Evolutionary conservation across 1,284 basidiomycete species (phyloP), one percentile per base, ranked within the genome.

Genomic region (Fistulinella cinereoalba): DNA sequence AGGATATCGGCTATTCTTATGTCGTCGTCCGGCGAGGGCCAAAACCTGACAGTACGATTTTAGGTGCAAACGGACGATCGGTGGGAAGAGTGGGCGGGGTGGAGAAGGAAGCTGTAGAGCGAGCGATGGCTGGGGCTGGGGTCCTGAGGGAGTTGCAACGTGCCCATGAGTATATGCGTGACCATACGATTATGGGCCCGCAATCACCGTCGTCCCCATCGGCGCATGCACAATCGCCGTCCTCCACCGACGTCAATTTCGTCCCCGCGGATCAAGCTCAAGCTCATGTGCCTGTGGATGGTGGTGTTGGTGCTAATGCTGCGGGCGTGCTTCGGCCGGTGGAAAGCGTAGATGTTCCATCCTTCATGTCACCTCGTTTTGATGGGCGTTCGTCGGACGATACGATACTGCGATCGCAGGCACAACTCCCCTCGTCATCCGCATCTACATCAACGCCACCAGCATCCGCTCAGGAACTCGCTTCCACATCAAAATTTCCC

Each of bases 1-100:
- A 96, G 68, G 86, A 93, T 55, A 79, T 84, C 29, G 82, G 81
- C 24, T 97, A 94, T 64, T 92, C 92, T 16, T 99, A 99, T 64
- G 83, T 98, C 32, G 87, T 95, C 23, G 78, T 99, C 43, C 83
- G 83, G 25, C 79, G 92, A 32, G 96, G 95, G 1, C 52, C 70
- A 21, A 76, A 95, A 43, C 94, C 84, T 41, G 50, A 60, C 34
- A 45, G 37, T 34, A 62, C 51, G 52, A 65, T 15, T 44, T 60
- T 52, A 36, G 65, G 24, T 53, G 56, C 33, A 71, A 64, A 23
- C 8, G 46, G 29, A 28, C 47, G 19, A 16, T 43, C 43, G 0
- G 67, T 81, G 37, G 89, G 89, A 44, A 79, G 90, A 37, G 55
- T 85, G 19, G 89, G 89, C 49, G 76, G 75, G 51, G 76, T 83